Evolutionary conservation across 73 alveolate genomes (phyloP), one percentile per base, ranked within the genome.

Genomic region (Loxodes magnus): DNA sequence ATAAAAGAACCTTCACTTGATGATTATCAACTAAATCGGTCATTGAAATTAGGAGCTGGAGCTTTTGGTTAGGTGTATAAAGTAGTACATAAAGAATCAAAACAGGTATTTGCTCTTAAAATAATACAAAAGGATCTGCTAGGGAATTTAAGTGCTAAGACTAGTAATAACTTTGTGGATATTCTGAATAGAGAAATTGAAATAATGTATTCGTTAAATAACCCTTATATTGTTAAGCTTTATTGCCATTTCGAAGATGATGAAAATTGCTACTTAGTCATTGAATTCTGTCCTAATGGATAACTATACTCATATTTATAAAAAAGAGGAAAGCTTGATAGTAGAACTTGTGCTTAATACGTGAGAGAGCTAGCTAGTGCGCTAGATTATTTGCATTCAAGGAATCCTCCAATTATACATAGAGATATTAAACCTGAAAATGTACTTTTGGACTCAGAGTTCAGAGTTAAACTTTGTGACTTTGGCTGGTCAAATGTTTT

Each of bases 181-280:
- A n/a, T n/a, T n/a, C 39, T 46, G 17, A 17, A 41, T n/a, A 66
- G 96, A 34, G 98, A 89, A 67, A 87, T 89, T 19, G 81, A 87
- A 69, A 89, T 89, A 34, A 77, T 86, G 94, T 86, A 88, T 62
- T 72, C 70, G 56, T 62, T 89, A 61, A 65, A 67, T 43, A 94
- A 87, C 72, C 97, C 95, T 0, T 84, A 87, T 60, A 67, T 87
- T 28, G 65, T 77, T 42, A 87, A 79, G 61, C 77, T 87, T 56
- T 71, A 67, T 50, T 80, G 83, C 42, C 82, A 82, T 56, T 87
- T 82, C 58, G 97, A 87, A 64, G 97, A 87, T 68, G 84, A 79
- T 50, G 79, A 87, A 35, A 67, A 78, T 65, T 79, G 76, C 24
- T 87, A 67, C 70, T 51, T 87, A 35, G 87, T 87, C 20, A 52